Percentiles rank a stretch among this genome's conserved stretches.
phyloP scores from a whole-genome alignment of 176 grass and related monocot species.

The Musa beccarii region DNA sequence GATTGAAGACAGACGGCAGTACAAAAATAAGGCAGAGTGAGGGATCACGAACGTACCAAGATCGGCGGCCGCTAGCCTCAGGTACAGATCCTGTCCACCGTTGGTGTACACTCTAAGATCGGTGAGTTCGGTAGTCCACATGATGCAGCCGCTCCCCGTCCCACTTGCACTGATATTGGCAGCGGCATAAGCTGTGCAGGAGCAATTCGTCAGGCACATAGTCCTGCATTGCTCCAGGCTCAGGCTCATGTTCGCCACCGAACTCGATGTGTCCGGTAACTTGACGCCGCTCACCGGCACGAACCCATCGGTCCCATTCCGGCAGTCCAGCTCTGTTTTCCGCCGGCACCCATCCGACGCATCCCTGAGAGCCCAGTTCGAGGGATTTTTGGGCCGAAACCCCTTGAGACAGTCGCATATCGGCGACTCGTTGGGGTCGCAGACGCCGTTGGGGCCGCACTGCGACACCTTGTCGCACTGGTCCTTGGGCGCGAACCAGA shows the following conservation, averaged over 20 bases:
- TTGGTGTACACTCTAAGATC: not conserved
- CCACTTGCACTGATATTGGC: not conserved
- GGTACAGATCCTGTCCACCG: not conserved
- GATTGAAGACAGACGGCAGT: too few relatives aligned
- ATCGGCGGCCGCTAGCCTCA: not conserved
- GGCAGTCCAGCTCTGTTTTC: not conserved
- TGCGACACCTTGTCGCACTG: not conserved
- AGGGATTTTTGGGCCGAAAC: not conserved
- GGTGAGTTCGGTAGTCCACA: not conserved
- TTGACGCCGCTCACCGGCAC: not conserved
- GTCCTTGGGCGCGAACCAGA: not conserved
- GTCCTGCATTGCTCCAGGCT: not conserved
- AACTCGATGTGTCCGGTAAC: constrained; percentile 2
- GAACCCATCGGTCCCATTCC: not conserved
- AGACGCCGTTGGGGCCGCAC: not conserved
- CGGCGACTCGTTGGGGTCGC: not conserved
- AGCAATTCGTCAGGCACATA: not conserved
- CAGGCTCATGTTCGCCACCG: not conserved
- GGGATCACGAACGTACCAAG: not conserved
- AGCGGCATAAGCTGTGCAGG: not conserved
- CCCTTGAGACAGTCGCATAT: not conserved
- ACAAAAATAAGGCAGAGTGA: not conserved
- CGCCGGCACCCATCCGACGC: not conserved
- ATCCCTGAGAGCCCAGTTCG: not conserved
- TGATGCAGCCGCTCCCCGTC: not conserved